Conservation (phyloP, 2,329 filamentous ascomycete species). For the Davidsoniella virescens region DNA sequence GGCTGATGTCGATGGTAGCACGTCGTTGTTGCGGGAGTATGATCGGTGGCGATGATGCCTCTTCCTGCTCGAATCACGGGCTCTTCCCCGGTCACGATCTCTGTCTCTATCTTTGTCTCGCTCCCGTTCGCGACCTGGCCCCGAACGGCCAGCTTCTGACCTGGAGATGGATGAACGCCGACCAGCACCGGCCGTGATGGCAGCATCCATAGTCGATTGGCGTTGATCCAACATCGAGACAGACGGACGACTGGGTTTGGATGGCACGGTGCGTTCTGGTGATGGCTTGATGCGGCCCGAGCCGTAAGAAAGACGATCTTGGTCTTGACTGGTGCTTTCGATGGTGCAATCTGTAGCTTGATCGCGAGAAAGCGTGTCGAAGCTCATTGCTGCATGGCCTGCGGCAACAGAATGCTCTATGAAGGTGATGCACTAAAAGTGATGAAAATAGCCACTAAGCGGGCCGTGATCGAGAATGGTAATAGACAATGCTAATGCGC, state of each 20-base stretch:
- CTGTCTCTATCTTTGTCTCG: conserved; percentile 1
- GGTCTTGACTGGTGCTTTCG: neutral
- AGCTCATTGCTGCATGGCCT: neutral
- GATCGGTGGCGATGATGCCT: conserved; percentile 2
- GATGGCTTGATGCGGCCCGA: neutral
- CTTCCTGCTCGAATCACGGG: conserved; percentile 1
- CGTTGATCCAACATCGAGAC: too few species aligned
- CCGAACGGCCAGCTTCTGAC: neutral
- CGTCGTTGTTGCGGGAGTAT: neutral
- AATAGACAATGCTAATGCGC: too few species aligned
- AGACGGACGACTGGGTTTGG: neutral
- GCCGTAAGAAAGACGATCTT: neutral
- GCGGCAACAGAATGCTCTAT: too few species aligned
- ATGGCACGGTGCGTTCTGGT: neutral
- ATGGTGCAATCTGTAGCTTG: neutral
- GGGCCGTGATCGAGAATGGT: too few species aligned
- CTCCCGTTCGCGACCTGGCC: neutral
- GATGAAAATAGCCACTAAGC: too few species aligned
- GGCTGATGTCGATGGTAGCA: neutral
- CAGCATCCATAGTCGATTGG: too few species aligned
- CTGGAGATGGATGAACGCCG: neutral
- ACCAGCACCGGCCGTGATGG: too few species aligned
- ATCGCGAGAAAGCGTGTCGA: conserved; percentile 4
- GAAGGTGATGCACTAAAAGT: too few species aligned
- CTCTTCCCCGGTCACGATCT: conserved; percentile 1